Conservation (phyloP, 179 eudicot genomes). For the Silene coronaria region DNA sequence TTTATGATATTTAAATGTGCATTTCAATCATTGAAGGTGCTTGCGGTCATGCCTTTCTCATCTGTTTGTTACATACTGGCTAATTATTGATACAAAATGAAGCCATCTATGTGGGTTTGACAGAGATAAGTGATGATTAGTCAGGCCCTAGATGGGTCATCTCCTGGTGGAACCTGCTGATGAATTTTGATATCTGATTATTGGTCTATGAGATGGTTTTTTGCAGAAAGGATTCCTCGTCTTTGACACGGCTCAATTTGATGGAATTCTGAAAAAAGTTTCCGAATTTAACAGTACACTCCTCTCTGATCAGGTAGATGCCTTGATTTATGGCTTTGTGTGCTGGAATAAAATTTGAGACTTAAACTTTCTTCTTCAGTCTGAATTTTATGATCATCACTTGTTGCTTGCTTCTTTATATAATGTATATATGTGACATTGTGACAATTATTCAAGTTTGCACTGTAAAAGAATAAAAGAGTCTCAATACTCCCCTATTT, state of each 20-base stretch:
- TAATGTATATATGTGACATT: not conserved
- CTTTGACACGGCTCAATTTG: constrained; percentile 87
- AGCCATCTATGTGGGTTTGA: constrained; percentile 1
- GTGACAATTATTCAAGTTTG: constrained; percentile 7
- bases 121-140: not conserved
- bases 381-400: not conserved
- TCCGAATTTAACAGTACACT: constrained; percentile 72
- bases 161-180: not conserved
- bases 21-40: not conserved
- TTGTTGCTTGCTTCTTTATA: not conserved
- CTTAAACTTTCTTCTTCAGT: not conserved
- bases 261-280: constrained; percentile 87
- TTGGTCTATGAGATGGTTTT: not conserved
- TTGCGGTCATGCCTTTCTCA: not conserved
- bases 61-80: not conserved
- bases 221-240: constrained; percentile 88
- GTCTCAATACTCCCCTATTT: not conserved
- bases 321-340: constrained; percentile 3
- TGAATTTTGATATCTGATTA: not conserved
- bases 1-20: constrained; percentile 2
- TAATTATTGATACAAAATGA: not conserved
- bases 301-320: constrained; percentile 51
- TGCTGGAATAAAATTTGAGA: not conserved
- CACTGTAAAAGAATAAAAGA: not conserved
- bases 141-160: not conserved